Conservation (phyloP, 2,329 filamentous ascomycete species). For the Cladobotryum protrusum region DNA sequence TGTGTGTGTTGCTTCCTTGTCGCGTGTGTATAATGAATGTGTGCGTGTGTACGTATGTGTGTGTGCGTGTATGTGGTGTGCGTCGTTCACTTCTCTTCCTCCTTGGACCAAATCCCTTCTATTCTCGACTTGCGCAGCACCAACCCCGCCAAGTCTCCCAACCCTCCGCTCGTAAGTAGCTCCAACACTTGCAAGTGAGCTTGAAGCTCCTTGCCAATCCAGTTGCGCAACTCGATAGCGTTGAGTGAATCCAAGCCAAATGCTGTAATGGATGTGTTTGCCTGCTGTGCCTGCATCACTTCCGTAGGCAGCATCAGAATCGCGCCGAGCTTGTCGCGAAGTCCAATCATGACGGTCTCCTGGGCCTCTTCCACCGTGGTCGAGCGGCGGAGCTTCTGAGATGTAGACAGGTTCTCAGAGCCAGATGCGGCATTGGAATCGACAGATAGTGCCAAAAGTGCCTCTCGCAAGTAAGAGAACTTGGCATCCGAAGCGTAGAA, state of each 20-base stretch:
- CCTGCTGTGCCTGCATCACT: constrained; percentile 16
- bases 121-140: constrained; percentile 23
- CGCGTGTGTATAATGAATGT: neutral
- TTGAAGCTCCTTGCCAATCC: constrained; percentile 39
- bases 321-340: constrained; percentile 30
- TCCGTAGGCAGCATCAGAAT: constrained; percentile 23
- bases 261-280: constrained; percentile 17
- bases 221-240: constrained; percentile 45
- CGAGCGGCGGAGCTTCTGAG: constrained; percentile 14
- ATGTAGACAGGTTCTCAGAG: constrained; percentile 11
- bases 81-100: neutral
- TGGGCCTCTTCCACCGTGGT: constrained; percentile 16
- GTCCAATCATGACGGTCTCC: constrained; percentile 18
- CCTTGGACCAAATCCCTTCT: constrained; percentile 13
- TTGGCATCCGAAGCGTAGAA: constrained; percentile 52
- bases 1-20: no score
- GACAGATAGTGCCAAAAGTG: constrained; percentile 23
- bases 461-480: constrained; percentile 43
- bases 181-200: constrained; percentile 47
- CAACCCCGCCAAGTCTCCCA: constrained; percentile 18
- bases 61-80: neutral
- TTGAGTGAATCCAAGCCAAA: constrained; percentile 41
- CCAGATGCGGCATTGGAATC: constrained; percentile 6
- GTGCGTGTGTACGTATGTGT: neutral
- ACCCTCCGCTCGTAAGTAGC: constrained; percentile 43